A percentile compares a stretch with the other conserved stretches of the same genome.
phyloP scores from a whole-genome alignment of 2,329 filamentous ascomycete genomes.

The Penicillium occitanis region DNA sequence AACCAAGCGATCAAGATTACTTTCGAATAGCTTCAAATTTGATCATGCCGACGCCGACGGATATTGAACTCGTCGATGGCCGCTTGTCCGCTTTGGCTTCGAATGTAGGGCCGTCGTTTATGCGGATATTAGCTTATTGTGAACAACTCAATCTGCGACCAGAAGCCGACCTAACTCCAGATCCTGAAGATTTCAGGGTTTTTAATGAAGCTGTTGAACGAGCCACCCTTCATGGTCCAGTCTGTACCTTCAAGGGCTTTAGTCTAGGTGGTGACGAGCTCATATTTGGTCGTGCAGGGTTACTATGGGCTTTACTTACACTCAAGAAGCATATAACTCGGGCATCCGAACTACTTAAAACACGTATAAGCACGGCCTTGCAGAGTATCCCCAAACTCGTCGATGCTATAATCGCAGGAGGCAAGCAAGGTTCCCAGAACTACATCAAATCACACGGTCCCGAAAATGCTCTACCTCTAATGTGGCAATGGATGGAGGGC shows the following conservation, averaged over 20 bases:
- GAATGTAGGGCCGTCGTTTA: conserved; percentile 24
- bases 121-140: conserved; percentile 30
- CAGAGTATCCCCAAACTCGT: conserved; percentile 34
- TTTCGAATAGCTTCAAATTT: conserved; percentile 31
- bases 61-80: conserved; percentile 30
- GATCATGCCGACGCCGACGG: conserved; percentile 26
- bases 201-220: conserved; percentile 32
- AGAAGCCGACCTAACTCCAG: conserved; percentile 21
- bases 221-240: conserved; percentile 32
- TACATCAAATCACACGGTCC: conserved; percentile 34
- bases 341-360: conserved; percentile 19
- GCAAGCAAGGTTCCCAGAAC: conserved; percentile 33
- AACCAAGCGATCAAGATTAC: conserved; percentile 22
- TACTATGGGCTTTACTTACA: conserved; percentile 40
- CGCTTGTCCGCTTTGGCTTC: conserved; percentile 39
- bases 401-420: conserved; percentile 35
- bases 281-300: conserved; percentile 40
- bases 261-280: conserved; percentile 41
- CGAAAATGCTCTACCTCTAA: conserved; percentile 37
- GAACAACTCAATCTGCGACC: conserved; percentile 17
- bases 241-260: conserved; percentile 29
- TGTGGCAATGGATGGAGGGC: conserved; percentile 42
- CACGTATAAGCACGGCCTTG: conserved; percentile 29
- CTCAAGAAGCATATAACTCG: conserved; percentile 31
- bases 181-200: conserved; percentile 31